These are phyloP conservation scores for Rhizoclosmatium sp. DNA, from an alignment of 192 early-diverging fungal species.

Conservation along the genomic window DNA sequence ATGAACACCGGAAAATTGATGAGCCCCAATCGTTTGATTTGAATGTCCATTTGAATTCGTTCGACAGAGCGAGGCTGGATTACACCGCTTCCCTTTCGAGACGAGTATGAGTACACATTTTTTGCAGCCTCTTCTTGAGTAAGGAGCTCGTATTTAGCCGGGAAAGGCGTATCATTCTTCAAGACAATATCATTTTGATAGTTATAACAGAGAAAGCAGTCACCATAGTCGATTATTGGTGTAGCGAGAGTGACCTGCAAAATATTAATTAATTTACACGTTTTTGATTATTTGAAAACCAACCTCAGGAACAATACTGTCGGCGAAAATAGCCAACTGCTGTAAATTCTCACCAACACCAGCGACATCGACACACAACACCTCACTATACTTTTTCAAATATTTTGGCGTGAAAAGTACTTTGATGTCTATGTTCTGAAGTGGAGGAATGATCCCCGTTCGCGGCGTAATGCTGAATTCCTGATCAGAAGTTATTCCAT, in stretches of 20 bases:
- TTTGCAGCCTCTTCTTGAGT: conserved; percentile 57
- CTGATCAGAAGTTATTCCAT: not conserved
- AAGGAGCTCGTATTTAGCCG: conserved; percentile 55
- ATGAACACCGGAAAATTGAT: conserved; percentile 61
- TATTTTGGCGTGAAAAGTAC: conserved; percentile 54
- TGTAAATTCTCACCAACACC: conserved; percentile 52
- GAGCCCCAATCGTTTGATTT: conserved; percentile 59
- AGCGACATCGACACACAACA: conserved; percentile 56
- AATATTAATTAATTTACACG: not conserved
- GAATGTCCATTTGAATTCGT: conserved; percentile 48
- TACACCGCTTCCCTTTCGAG: conserved; percentile 48
- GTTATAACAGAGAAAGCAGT: conserved; percentile 59
- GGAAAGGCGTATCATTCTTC: conserved; percentile 53
- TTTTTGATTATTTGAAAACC: not conserved
- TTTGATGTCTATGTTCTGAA: conserved; percentile 26
- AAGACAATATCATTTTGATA: conserved; percentile 54
- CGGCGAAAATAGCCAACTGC: conserved; percentile 49
- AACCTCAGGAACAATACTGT: conserved; percentile 65
- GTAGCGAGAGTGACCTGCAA: conserved; percentile 48
- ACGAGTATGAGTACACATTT: conserved; percentile 53
- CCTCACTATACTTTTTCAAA: conserved; percentile 45
- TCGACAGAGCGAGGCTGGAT: conserved; percentile 53
- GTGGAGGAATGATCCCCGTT: conserved; percentile 46
- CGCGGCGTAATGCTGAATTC: conserved; percentile 54
- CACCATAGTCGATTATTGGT: conserved; percentile 50